phyloP scores from a whole-genome alignment of 768 basidiomycete genomes.

The Boletus rufocinnamomeus region DNA sequence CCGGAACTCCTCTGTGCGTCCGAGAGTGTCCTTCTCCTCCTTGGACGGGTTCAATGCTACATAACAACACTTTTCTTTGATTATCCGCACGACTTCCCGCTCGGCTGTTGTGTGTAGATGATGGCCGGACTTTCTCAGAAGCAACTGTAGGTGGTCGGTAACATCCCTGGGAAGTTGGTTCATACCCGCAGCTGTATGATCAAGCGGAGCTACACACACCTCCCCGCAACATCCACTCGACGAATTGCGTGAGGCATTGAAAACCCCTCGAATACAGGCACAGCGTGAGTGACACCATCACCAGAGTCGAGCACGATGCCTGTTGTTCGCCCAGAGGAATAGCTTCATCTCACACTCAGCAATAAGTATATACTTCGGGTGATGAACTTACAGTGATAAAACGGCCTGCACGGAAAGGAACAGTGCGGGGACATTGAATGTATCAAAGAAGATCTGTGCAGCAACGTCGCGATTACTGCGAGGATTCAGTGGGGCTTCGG shows the following conservation, averaged over 20 bases:
- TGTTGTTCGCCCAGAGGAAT: slow-evolving; percentile 96
- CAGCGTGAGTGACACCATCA: slow-evolving; percentile 97
- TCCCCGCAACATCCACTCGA: slow-evolving; percentile 93
- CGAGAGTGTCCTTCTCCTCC: slow-evolving; percentile 88
- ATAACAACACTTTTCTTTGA: slow-evolving; percentile 99
- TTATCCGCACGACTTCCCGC: slow-evolving; percentile 92
- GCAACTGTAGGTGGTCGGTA: slow-evolving; percentile 92
- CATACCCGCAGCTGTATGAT: background rate
- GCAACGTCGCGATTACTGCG: slow-evolving; percentile 94
- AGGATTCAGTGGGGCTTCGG: slow-evolving; percentile 97
- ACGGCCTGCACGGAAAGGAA: slow-evolving; percentile 98
- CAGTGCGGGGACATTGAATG: slow-evolving; percentile 98
- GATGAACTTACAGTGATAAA: slow-evolving; percentile 77
- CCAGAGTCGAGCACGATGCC: slow-evolving; percentile 99
- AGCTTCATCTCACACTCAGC: slow-evolving; percentile 51
- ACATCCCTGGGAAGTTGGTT: slow-evolving; percentile 66
- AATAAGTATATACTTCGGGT: background rate
- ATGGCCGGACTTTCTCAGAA: slow-evolving; percentile 92
- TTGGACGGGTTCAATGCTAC: slow-evolving; percentile 89
- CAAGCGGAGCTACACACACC: slow-evolving; percentile 47
- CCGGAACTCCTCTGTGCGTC: slow-evolving; percentile 83
- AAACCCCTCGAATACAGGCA: slow-evolving; percentile 98
- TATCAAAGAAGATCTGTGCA: slow-evolving; percentile 99
- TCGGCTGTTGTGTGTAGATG: slow-evolving; percentile 97
- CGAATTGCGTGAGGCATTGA: slow-evolving; percentile 99